Base-by-base conservation (phyloP, 495 filamentous ascomycete species). In the Talaromyces thailandensis region DNA sequence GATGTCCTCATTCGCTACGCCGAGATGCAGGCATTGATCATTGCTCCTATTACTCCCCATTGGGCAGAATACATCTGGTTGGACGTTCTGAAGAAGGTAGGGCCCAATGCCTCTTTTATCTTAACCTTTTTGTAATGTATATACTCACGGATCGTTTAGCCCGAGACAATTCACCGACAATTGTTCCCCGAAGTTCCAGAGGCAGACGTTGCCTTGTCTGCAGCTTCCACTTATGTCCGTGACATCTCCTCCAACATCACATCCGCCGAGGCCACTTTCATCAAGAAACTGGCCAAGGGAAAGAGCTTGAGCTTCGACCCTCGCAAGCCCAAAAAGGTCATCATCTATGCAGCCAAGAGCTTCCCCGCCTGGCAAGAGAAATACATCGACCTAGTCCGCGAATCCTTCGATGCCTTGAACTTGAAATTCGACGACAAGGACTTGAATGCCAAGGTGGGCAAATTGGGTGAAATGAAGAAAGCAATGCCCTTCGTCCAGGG, bases 401-500 rank as follows among this genome's bases (percentile, higher is more conserved):
- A 87, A 62, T 75, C 83, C 35, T 89, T 89, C 65, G 76, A 84
- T 61, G 65, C 73, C 37, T 62, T 82, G 45, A 82, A 69, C 62
- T 64, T 90, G 63, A 71, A 69, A 24, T 70, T 88, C 66, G 85
- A 95, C 64, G 91, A 96, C 68, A 95, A 94, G 78, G 83, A 82
- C 60, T 76, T 97, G 21, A 90, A 83, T 67, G 82, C 82, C 57
- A 83, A 86, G 67, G 82, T 93, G 23, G 83, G 81, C 67, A 92
- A 92, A 76, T 83, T 94, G 68, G 81, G 83, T 28, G 93, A 97
- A 75, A 90, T 89, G 83, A 98, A 98, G 84, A 91, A 93, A 75
- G 93, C 91, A 26, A 98, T 98, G 94, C 95, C 95, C 5, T 98
- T 97, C 68, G 86, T 98, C 4, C 92, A 98, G 73, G 75, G 69